Base-by-base conservation (phyloP, 305 asterid genomes). In the Fraxinus xanthoxyloides region DNA sequence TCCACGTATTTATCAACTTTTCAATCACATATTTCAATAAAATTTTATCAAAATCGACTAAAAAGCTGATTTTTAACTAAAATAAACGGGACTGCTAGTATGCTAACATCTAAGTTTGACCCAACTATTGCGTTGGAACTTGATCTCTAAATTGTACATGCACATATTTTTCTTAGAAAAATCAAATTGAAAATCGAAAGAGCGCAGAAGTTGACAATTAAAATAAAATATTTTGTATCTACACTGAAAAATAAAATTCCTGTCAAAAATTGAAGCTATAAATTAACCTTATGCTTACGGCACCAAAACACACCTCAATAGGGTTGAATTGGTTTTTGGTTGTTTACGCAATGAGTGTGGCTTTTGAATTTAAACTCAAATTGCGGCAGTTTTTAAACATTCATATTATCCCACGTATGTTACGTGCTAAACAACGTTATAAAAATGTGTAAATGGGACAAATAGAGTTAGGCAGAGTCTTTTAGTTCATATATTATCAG, bases 381-480 rank as follows among this genome's bases (percentile, higher is more conserved):
- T 26, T 65, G 73, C 36, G 35, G 19, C 72, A 65, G 34, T 65
- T 8, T 63, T 65, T 26, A 6, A 12, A 26, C 32, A 9, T 12
- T 28, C 32, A 65, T 24, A 26, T 10, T 65, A 13, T 67, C 74
- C 7, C 74, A 67, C 74, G 35, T 63, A 23, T 63, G 19, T 24
- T 63, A 3, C 13, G 72, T 3, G 1, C n/a, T 24, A 1, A 7
- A 63, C n/a, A 63, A 63, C 72, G 35, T 26, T 65, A 65, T 26
- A 24, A 65, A 63, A 26, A 9, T 65, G 73, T 24, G n/a, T 65
- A 26, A 0, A 26, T 19, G 36, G 36, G 36, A 67, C 74, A 24
- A 67, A 67, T 67, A 28, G 78, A 67, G 74, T 67, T 67, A 67
- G 74, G 74, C 74, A 26, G 74, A 67, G 34, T 24, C 35, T 63